Evolutionary conservation across 23 red algal species (phyloP), one percentile per base, ranked within the genome.

Genomic region (Agarophyton chilense): DNA sequence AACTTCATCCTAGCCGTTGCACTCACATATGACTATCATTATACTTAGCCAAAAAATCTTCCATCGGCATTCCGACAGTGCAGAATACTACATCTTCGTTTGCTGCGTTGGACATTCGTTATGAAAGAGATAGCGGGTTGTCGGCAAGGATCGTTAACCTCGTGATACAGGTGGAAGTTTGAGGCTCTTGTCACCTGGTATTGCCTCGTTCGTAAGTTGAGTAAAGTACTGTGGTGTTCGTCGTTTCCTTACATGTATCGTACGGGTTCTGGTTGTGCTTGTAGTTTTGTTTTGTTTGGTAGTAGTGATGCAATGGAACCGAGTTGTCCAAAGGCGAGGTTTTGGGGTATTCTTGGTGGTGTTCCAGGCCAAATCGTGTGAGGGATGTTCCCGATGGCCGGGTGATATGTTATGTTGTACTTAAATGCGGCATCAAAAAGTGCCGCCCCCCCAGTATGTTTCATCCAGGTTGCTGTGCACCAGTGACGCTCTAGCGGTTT

Each of bases 341-440:
- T n/a, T 42, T 49, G 16, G 2, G 35, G 17, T 10, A 64, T n/a
- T 19, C 6, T 44, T 43, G 10, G 56, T 0, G 80, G 10, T 43
- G 8, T 1, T 51, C 35, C 16, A 36, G 52, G 56, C 80, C 80
- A 84, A 11, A 4, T 19, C 2, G 21, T 25, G 26, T 68, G n/a
- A 4, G 80, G 35, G 2, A 58, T 43, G 34, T 9, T 24, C 13
- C 35, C 41, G 7, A 40, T 84, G 21, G 80, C 33, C 13, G 10
- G 24, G 33, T 84, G 19, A 38, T 16, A 71, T 58, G 8, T 67
- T 2, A 71, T 54, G 62, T 84, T 40, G 7, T 84, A 67, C 21
- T 67, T 84, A 40, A 68, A 70, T 4, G 58, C 80, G 17, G 60
- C 44, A 25, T 67, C 56, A 8, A 42, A 26, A 26, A 66, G 32